Evolutionary conservation across 345 rosid species (phyloP).

Genomic region (Draba incana): DNA sequence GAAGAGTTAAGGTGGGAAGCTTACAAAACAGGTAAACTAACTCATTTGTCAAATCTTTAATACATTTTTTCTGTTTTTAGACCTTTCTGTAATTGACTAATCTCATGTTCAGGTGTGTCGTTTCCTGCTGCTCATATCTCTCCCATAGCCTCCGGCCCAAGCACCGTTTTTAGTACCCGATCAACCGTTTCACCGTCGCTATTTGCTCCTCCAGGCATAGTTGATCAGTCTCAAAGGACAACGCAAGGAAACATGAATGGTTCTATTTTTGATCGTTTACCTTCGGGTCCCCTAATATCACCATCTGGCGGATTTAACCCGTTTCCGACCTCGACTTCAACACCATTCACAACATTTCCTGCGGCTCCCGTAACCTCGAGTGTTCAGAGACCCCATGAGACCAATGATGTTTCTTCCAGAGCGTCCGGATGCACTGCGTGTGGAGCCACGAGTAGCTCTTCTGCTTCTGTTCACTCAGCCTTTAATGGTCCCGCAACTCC

Average conservation of each 20-base stretch:
- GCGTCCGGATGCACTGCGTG: constrained; percentile 29
- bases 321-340: neutral
- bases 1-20: constrained; percentile 26
- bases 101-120: neutral
- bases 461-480: constrained; percentile 11
- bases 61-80: constrained; percentile 5
- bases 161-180: neutral
- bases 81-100: constrained; percentile 14
- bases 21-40: neutral
- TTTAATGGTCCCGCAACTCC: neutral
- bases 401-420: constrained; percentile 12
- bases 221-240: constrained; percentile 3
- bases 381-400: constrained; percentile 23
- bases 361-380: neutral
- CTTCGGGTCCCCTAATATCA: too few species aligned
- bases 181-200: neutral
- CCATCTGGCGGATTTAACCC: too few species aligned
- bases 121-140: constrained; percentile 1
- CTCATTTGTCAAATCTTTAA: too few species aligned
- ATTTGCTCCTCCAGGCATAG: constrained; percentile 7
- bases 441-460: constrained; percentile 33
- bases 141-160: neutral
- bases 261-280: neutral
- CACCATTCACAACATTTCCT: neutral
- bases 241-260: neutral